Evolutionary conservation across 176 grass and related monocot species (phyloP).

Genomic region (Hordeum marinum): DNA sequence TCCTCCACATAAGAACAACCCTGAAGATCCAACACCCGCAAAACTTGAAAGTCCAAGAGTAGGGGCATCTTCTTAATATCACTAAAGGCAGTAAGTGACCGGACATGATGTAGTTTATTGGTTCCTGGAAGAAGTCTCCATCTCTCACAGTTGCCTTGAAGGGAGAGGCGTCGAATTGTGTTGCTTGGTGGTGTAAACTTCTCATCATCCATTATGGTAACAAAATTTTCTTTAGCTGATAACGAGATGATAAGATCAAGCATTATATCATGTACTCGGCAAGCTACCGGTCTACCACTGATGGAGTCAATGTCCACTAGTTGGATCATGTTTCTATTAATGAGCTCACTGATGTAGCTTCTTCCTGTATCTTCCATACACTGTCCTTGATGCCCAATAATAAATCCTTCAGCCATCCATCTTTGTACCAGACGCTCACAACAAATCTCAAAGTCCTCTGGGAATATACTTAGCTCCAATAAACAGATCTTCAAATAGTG

Average conservation of each 20-base stretch:
- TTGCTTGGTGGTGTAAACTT: neutral
- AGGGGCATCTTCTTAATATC: slow-evolving; percentile 5
- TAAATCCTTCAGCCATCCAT: neutral
- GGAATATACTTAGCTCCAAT: too few species aligned
- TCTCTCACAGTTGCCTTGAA: neutral
- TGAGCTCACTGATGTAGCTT: too few species aligned
- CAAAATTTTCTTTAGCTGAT: slow-evolving; percentile 31
- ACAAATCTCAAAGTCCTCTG: too few species aligned
- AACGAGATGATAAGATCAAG: slow-evolving; percentile 24
- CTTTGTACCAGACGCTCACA: neutral
- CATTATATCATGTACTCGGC: slow-evolving; percentile 33
- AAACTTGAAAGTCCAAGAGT: slow-evolving; percentile 17
- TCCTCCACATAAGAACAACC: neutral
- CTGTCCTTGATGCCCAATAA: neutral
- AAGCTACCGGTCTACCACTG: neutral
- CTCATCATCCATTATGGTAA: neutral
- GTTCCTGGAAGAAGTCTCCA: neutral
- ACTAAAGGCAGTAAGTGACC: slow-evolving; percentile 23
- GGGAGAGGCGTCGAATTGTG: slow-evolving; percentile 12
- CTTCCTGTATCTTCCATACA: neutral
- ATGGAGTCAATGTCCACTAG: neutral
- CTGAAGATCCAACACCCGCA: slow-evolving; percentile 21
- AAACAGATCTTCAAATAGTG: neutral
- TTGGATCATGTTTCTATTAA: too few species aligned
- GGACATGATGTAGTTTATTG: neutral